phyloP scores from a whole-genome alignment of 2,329 filamentous ascomycete species.

The Aspergillus felis region DNA sequence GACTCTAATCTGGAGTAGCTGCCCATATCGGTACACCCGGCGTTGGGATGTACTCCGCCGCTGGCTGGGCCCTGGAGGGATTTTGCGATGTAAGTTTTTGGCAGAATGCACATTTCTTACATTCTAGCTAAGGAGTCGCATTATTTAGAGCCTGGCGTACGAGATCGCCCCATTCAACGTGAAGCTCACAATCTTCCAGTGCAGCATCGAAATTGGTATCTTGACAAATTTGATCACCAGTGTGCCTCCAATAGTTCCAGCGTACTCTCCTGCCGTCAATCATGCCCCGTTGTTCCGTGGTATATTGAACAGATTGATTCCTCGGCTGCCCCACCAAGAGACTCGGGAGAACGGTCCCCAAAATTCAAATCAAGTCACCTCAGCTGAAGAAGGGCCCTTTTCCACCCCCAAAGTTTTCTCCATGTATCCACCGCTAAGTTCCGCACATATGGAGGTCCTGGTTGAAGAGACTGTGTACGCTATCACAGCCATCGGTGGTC shows the following conservation, averaged over 20 bases:
- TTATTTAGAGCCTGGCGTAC: conserved; percentile 68
- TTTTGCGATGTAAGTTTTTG: conserved; percentile 69
- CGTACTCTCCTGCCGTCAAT: conserved; percentile 65
- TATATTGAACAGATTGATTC: conserved; percentile 75
- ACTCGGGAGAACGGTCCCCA: conserved; percentile 10
- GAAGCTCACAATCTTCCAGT: conserved; percentile 92
- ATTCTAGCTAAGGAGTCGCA: conserved; percentile 7
- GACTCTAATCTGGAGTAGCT: conserved; percentile 40
- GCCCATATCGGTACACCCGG: conserved; percentile 91
- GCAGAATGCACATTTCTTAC: background rate
- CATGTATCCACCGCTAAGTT: conserved; percentile 70
- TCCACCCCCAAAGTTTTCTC: conserved; percentile 51
- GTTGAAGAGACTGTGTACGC: conserved; percentile 89
- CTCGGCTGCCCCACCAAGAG: conserved; percentile 60
- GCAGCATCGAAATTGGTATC: conserved; percentile 85
- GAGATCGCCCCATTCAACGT: conserved; percentile 97
- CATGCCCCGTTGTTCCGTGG: conserved; percentile 77
- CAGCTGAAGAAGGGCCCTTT: conserved; percentile 33
- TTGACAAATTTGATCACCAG: conserved; percentile 84
- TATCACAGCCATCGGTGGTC: conserved; percentile 84
- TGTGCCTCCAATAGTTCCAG: conserved; percentile 67
- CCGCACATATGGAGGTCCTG: conserved; percentile 65
- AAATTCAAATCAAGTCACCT: conserved; percentile 18
- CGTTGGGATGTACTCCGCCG: conserved; percentile 84
- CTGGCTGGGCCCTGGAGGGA: conserved; percentile 91